phyloP scores from a whole-genome alignment of 768 basidiomycete genomes.

The Tricholoma bakamatsutake region DNA sequence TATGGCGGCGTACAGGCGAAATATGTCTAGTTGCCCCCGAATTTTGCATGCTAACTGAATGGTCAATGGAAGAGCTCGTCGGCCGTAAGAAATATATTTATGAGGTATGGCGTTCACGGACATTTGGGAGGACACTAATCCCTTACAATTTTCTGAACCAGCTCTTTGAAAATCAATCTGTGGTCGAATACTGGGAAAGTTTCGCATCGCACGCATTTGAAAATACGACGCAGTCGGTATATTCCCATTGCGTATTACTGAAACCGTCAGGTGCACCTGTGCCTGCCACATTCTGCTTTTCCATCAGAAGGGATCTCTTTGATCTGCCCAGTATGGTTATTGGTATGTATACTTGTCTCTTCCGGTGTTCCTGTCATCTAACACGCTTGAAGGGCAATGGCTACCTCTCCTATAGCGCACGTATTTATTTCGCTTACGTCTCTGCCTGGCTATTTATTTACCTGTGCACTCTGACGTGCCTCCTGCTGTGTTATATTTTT shows the following conservation, averaged over 20 bases:
- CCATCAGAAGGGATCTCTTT: constrained; percentile 88
- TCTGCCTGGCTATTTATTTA: not conserved
- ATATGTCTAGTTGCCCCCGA: constrained; percentile 96
- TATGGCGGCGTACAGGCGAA: constrained; percentile 97
- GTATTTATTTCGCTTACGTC: constrained; percentile 8
- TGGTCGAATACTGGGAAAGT: constrained; percentile 94
- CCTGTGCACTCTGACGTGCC: not conserved
- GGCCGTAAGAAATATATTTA: constrained; percentile 58
- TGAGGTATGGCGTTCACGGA: constrained; percentile 37
- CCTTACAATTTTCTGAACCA: constrained; percentile 20
- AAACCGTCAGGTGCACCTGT: constrained; percentile 82
- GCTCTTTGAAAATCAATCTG: constrained; percentile 94
- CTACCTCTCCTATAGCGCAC: constrained; percentile 60
- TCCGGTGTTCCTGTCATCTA: not conserved
- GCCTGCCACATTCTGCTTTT: constrained; percentile 93
- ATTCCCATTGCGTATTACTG: constrained; percentile 85
- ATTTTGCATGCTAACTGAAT: constrained; percentile 91
- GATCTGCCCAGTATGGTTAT: constrained; percentile 88
- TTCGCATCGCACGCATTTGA: constrained; percentile 97
- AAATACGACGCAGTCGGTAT: constrained; percentile 93
- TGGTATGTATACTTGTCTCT: constrained; percentile 39
- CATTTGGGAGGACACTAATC: not conserved
- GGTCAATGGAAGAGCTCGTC: constrained; percentile 78
- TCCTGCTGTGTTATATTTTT: constrained; percentile 7
- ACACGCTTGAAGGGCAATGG: constrained; percentile 66